Base-by-base conservation (phyloP, 306 rosid species). In the Luffa aegyptiaca region DNA sequence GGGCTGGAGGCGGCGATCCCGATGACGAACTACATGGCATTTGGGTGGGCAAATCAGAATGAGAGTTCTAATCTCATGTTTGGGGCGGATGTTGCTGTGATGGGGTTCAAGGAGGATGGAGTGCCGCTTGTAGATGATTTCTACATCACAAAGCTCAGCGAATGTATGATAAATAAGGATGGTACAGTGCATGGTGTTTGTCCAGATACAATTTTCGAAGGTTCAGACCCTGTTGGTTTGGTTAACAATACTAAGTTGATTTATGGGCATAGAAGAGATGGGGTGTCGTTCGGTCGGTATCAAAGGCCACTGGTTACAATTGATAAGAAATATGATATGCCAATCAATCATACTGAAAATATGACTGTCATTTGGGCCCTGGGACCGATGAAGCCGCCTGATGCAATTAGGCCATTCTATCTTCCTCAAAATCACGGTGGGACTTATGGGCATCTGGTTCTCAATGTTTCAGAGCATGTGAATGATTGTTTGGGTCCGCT, bases 341-440 rank as follows among this genome's bases (percentile, higher is more conserved):
- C 88, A 8, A 93, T 94, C 77, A 77, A 91, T 73, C 84, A 49
- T 52, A 85, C 69, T 0, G 90, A 81, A 39, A 84, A 85, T 49
- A 90, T 90, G 97, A 80, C 76, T 1, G 97, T 91, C n/a, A 88
- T 94, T 76, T 94, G 98, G 98, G 98, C 98, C 0, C 16, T 94
- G 68, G 98, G 98, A 4, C 80, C 82, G 17, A 83, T 92, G 31
- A 86, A 86, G 77, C 96, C 98, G 18, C 97, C 97, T 12, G 97
- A 94, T 83, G 53, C 88, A 36, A 76, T 92, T 68, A 81, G 85
- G 59, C 88, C 93, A 5, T 86, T 88, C 85, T 94, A 90, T 88
- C 96, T 92, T 80, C 98, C 98, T 39, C 96, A 94, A 75, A 90
- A 87, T 85, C 96, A 94, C 11, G 94, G 98, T 0, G 93, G 80